Evolutionary conservation across 805 yeast genomes (phyloP).

Genomic region (Candida verbasci): DNA sequence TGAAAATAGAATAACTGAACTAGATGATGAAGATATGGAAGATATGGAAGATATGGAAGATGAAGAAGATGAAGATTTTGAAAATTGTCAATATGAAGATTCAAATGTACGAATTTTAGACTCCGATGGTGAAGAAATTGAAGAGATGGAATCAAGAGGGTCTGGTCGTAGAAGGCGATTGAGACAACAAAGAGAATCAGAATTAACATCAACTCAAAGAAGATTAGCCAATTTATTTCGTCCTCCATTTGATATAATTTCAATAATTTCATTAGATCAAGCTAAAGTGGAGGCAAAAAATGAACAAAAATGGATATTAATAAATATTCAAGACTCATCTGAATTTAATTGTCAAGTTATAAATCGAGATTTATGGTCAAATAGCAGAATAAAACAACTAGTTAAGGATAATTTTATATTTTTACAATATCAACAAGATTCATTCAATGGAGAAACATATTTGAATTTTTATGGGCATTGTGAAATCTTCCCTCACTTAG

Average conservation of each 20-base stretch:
- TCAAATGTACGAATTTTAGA: constrained; percentile 28
- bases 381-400: constrained; percentile 54
- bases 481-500: constrained; percentile 75
- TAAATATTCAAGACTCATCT: constrained; percentile 81
- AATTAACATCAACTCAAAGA: constrained; percentile 50
- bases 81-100: too few relatives aligned
- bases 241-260: constrained; percentile 91
- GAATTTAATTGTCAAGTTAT: constrained; percentile 87
- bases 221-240: constrained; percentile 78
- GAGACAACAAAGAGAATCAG: constrained; percentile 22
- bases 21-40: constrained; percentile 19
- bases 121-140: constrained; percentile 23
- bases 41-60: too few relatives aligned
- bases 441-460: constrained; percentile 70
- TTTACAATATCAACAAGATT: constrained; percentile 78
- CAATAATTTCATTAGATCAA: constrained; percentile 59
- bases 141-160: constrained; percentile 19
- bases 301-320: constrained; percentile 72
- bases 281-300: constrained; percentile 68
- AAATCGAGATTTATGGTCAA: constrained; percentile 92
- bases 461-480: constrained; percentile 63
- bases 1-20: constrained; percentile 23
- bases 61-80: constrained; percentile 21
- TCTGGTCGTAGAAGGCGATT: constrained; percentile 23
- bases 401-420: constrained; percentile 72